Evolutionary conservation across 805 yeast genomes (phyloP), one percentile per base, ranked within the genome.

Genomic region (Babjeviella inositovora): DNA sequence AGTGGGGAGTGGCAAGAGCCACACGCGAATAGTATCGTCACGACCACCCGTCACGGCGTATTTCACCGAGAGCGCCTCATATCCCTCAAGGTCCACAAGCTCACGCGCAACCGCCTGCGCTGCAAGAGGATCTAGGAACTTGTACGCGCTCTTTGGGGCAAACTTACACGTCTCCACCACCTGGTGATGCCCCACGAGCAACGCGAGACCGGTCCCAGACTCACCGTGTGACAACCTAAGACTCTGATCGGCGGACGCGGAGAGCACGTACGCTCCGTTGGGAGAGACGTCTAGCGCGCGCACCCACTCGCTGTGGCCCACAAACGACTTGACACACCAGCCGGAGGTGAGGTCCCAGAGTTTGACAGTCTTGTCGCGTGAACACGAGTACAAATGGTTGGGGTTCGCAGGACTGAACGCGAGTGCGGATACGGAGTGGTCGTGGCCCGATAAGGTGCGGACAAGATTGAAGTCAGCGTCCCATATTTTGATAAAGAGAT

Each of bases 261-360:
- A 70, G 11, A 81, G 29, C 4, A 80, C 28, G 31, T 61, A 76
- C 21, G 68, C 72, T 3, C 73, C 74, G 20, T 50, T 49, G 4
- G 32, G 28, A 15, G 51, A 43, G 2, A 56, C 39, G 30, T 71
- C 81, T 3, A 82, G 32, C 7, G 66, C 54, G 27, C 93, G 53
- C 4, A 82, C 82, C 96, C 96, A 85, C 32, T 82, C 94, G 7
- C 79, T 62, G 45, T 85, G 96, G 2, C 85, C 87, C 9, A 63
- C 57, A 27, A 82, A 66, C 1, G 79, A 66, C 29, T 62, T 59
- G 10, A 67, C 33, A 29, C 82, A 66, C 57, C 66, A 70, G 0
- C 93, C 94, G 4, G 68, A 57, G 3, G 53, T 45, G 5, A 74
- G 38, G 43, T 77, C 77, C 85, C 85, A 76, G 3, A 68, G 36